Conservation (phyloP, 2,329 filamentous ascomycete genomes). For the Penicillium palitans region DNA sequence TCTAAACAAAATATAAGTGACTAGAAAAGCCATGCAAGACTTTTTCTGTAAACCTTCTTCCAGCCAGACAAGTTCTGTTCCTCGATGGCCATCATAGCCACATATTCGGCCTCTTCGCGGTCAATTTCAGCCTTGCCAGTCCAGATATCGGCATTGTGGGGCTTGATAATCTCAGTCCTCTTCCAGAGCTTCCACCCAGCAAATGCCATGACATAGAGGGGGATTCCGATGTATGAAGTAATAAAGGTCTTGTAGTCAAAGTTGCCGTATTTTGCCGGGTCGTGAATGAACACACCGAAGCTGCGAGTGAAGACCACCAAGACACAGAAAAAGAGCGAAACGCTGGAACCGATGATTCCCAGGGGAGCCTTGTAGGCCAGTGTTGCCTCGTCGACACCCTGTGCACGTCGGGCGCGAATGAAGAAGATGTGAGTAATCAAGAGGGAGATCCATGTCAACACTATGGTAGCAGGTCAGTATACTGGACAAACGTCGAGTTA, state of each 20-base stretch:
- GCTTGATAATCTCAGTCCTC: constrained; percentile 54
- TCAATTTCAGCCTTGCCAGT: constrained; percentile 71
- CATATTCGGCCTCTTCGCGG: constrained; percentile 55
- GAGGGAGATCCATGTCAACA: constrained; percentile 66
- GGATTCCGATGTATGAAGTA: constrained; percentile 72
- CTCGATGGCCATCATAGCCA: constrained; percentile 5
- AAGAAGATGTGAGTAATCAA: constrained; percentile 66
- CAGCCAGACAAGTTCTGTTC: constrained; percentile 9
- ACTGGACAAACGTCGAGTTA: background rate
- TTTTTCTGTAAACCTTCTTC: constrained; percentile 9
- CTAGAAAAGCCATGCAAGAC: constrained; percentile 10
- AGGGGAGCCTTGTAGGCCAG: constrained; percentile 68
- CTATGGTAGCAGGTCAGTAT: background rate
- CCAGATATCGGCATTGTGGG: constrained; percentile 65
- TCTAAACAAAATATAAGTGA: background rate
- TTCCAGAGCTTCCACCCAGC: constrained; percentile 63
- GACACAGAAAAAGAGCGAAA: constrained; percentile 66
- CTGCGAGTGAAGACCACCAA: constrained; percentile 78
- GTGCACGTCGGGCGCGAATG: constrained; percentile 59
- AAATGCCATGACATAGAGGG: constrained; percentile 67
- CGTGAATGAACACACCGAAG: constrained; percentile 65
- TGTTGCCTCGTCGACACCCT: constrained; percentile 54
- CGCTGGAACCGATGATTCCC: constrained; percentile 65
- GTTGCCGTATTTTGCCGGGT: constrained; percentile 43
- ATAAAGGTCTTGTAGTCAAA: constrained; percentile 74